phyloP scores from a whole-genome alignment of 768 basidiomycete genomes.

The Auriculariales sp. region DNA sequence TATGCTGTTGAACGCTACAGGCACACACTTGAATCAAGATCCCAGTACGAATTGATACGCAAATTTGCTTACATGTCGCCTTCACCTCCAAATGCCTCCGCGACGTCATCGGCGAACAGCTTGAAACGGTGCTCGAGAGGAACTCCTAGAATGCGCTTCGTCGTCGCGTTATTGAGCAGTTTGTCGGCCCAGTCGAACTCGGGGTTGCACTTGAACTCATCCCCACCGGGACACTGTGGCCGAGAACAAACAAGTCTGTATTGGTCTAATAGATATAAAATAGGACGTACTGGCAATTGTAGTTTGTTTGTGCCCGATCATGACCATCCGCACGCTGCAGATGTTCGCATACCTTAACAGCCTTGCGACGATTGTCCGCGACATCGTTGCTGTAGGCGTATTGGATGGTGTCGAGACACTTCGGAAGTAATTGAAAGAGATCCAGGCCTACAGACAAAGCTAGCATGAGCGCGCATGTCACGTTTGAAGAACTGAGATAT shows the following conservation, averaged over 20 bases:
- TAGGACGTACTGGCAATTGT: too few relatives aligned
- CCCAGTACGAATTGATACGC: too few relatives aligned
- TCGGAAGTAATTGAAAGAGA: conserved; percentile 12
- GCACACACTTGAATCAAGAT: not conserved
- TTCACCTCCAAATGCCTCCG: too few relatives aligned
- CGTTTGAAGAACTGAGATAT: too few relatives aligned
- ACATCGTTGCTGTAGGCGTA: conserved; percentile 1
- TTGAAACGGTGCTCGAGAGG: conserved; percentile 1
- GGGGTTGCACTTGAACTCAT: conserved; percentile 9
- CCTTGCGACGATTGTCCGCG: conserved; percentile 4
- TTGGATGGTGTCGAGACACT: conserved; percentile 11
- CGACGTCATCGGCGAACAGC: too few relatives aligned
- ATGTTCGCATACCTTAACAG: conserved; percentile 3
- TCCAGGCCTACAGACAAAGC: too few relatives aligned
- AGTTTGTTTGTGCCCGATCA: too few relatives aligned
- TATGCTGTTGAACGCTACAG: conserved; percentile 10
- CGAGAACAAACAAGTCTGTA: not conserved
- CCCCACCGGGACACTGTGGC: not conserved
- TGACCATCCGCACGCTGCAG: too few relatives aligned
- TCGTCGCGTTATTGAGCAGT: conserved; percentile 1
- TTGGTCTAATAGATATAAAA: too few relatives aligned
- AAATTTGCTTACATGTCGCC: too few relatives aligned
- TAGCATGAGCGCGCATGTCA: too few relatives aligned
- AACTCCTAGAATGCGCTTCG: conserved; percentile 4
- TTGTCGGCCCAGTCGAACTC: conserved; percentile 11